Conservation (phyloP, 805 yeast species). For the Candida taoyuanica region DNA sequence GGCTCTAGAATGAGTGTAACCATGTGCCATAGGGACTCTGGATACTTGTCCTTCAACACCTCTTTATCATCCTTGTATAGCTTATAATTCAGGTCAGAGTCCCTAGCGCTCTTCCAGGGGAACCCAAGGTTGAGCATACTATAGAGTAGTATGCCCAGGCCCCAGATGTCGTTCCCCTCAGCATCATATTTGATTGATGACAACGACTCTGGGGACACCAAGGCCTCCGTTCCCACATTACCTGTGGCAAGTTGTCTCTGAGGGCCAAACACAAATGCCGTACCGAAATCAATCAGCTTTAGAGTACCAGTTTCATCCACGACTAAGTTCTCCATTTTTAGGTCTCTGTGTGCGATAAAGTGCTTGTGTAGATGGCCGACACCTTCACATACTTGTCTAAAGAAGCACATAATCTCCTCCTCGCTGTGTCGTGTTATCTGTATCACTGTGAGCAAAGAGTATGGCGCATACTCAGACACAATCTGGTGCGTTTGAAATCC, state of each 20-base stretch:
- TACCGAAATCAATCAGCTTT: constrained; percentile 88
- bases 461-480: constrained; percentile 87
- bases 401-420: constrained; percentile 69
- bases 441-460: constrained; percentile 81
- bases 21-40: constrained; percentile 4
- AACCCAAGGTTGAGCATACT: constrained; percentile 57
- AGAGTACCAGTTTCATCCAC: constrained; percentile 66
- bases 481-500: constrained; percentile 56
- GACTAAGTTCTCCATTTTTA: constrained; percentile 89
- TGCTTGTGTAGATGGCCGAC: constrained; percentile 64
- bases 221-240: constrained; percentile 89
- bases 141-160: constrained; percentile 79
- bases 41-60: constrained; percentile 5
- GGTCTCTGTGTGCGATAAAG: constrained; percentile 87
- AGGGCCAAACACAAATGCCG: constrained; percentile 64
- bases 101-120: constrained; percentile 46
- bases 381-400: constrained; percentile 74
- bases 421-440: constrained; percentile 71
- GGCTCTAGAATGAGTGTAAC: constrained; percentile 3
- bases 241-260: constrained; percentile 65
- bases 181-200: constrained; percentile 67
- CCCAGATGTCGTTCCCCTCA: constrained; percentile 80
- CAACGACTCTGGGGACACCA: constrained; percentile 87
- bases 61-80: constrained; percentile 2
- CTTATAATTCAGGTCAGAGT: constrained; percentile 27